These are phyloP conservation scores for Dothiorella sarmentorum DNA, from an alignment of 2,329 filamentous ascomycete species.

Conservation along the genomic window DNA sequence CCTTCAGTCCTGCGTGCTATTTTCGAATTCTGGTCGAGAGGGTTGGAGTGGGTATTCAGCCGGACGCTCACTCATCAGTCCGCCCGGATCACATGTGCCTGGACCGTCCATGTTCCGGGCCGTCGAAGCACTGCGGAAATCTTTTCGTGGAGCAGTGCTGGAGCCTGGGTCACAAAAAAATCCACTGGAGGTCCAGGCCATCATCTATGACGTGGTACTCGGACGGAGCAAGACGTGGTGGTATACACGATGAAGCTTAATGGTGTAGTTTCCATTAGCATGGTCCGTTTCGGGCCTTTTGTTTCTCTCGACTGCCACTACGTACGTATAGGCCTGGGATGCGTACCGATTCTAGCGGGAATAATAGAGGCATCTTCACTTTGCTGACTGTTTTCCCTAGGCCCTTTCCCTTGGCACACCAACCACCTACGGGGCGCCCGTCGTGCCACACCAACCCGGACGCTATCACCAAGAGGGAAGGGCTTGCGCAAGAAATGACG, in stretches of 20 bases:
- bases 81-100: too few species aligned
- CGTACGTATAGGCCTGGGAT: not conserved
- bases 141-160: too few species aligned
- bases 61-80: too few species aligned
- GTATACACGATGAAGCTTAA: slow-evolving; percentile 2
- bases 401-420: too few species aligned
- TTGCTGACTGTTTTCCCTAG: not conserved
- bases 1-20: not conserved
- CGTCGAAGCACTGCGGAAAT: too few species aligned
- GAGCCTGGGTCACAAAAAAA: too few species aligned
- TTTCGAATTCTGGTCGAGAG: too few species aligned
- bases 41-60: too few species aligned
- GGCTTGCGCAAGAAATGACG: not conserved
- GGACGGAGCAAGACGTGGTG: not conserved
- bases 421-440: too few species aligned
- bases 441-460: too few species aligned
- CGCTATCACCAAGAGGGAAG: slow-evolving; percentile 1
- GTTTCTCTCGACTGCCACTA: not conserved
- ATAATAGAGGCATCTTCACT: too few species aligned
- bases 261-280: not conserved
- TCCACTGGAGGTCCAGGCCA: not conserved
- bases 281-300: slow-evolving; percentile 6
- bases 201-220: not conserved
- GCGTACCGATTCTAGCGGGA: slow-evolving; percentile 1
- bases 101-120: too few species aligned